Base-by-base conservation (phyloP, 2,329 filamentous ascomycete species). In the Akanthomyces uredinophilus region DNA sequence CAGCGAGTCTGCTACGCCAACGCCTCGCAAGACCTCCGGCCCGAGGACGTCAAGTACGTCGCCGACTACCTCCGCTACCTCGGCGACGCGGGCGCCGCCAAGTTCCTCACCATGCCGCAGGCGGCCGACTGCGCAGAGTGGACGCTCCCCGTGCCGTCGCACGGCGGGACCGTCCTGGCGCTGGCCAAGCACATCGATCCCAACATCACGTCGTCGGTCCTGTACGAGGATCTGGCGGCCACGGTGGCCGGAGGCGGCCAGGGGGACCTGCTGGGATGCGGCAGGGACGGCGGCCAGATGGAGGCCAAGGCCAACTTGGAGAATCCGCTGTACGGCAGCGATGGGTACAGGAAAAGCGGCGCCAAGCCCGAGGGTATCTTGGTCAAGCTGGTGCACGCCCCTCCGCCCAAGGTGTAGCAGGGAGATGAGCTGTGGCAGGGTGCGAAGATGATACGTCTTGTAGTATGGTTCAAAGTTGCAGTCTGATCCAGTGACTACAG, bases 341-440 rank as follows among this genome's bases (percentile, higher is more conserved):
- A 43, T 65, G 64, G 39, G 58, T 72, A 69, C 59, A 64, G 62
- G 22, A 65, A 59, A 7, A 66, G 64, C 5, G 61, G 61, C n/a
- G 65, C 63, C 22, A 67, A 56, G 11, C 65, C 69, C 1, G 61
- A 64, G 29, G 70, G 68, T 1, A 66, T 73, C 11, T 47, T 71
- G 16, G 63, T 73, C 64, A 72, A 72, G 67, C 51, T 71, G 41
- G 68, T 71, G n/a, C 61, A 55, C 11, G 63, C 60, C 14, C 62
- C 62, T 35, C 35, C 22, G 22, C 14, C 32, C 32, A 35, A 35
- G 32, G 32, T 11, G 32, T 35, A 35, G 32, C 32, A 35, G 27
- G 1, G 27, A 29, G 4, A 6, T 6, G 27, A 29, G 27, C 4
- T 29, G 27, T 20, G 8, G 43, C 43, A 14, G 20, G 24, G 44